These are phyloP conservation scores for Haplosporangium sp. DNA, from an alignment of 371 early-diverging fungal species.

Conservation along the genomic window DNA sequence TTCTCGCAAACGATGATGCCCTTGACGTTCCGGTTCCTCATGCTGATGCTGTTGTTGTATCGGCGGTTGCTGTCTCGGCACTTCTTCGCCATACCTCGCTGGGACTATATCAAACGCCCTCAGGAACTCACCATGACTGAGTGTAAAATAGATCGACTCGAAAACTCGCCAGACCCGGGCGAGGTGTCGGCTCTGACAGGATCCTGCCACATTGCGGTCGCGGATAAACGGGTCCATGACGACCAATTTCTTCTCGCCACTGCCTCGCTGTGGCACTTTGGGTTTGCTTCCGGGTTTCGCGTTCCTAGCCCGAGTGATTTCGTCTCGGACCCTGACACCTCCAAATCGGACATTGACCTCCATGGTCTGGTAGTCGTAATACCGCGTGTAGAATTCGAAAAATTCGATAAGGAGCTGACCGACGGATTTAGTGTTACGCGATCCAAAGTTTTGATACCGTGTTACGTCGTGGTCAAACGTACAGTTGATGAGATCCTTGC, in stretches of 20 bases:
- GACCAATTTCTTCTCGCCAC: conserved; percentile 33
- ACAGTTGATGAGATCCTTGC: conserved; percentile 29
- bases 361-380: conserved; percentile 48
- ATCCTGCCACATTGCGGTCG: conserved; percentile 36
- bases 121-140: conserved; percentile 30
- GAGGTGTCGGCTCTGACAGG: conserved; percentile 26
- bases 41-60: not conserved
- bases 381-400: conserved; percentile 46
- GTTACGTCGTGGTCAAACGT: conserved; percentile 31
- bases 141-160: conserved; percentile 28
- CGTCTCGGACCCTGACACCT: conserved; percentile 24
- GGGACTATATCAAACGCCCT: conserved; percentile 16
- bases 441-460: conserved; percentile 33
- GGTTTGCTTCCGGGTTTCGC: not conserved
- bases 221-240: conserved; percentile 53
- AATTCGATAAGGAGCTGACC: conserved; percentile 49
- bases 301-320: conserved; percentile 2
- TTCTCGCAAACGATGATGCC: conserved; percentile 12
- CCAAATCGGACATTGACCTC: conserved; percentile 50
- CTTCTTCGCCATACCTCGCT: not conserved
- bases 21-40: not conserved
- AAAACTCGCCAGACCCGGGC: conserved; percentile 34
- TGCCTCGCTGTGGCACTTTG: conserved; percentile 6
- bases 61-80: not conserved
- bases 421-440: conserved; percentile 34